phyloP scores from a whole-genome alignment of 257 asterid species.

The Petunia axillaris region DNA sequence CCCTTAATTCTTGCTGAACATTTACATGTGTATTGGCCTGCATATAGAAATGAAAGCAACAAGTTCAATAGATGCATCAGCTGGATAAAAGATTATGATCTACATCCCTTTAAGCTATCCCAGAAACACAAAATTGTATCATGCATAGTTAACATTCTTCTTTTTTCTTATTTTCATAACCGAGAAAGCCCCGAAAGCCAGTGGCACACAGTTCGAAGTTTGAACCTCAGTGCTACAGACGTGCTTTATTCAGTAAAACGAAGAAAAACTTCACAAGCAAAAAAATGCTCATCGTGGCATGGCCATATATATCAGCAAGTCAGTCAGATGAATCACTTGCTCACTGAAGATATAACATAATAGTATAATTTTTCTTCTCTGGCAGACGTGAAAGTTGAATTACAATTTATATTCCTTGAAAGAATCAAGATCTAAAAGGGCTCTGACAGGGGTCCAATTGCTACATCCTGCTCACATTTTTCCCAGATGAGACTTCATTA shows the following conservation, averaged over 20 bases:
- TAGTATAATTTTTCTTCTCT: too few species aligned
- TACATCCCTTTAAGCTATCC: conserved; percentile 21
- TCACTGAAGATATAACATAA: too few species aligned
- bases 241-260: neutral
- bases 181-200: too few species aligned
- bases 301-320: neutral
- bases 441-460: too few species aligned
- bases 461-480: too few species aligned
- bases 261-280: neutral
- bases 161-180: too few species aligned
- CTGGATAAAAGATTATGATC: conserved; percentile 27
- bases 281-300: conserved; percentile 12
- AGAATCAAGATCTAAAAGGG: too few species aligned
- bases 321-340: too few species aligned
- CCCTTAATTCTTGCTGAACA: conserved; percentile 85
- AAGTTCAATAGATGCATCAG: conserved; percentile 14
- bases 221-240: neutral
- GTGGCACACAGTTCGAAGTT: too few species aligned
- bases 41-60: conserved; percentile 34
- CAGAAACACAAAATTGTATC: neutral
- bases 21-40: conserved; percentile 98
- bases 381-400: too few species aligned
- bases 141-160: neutral
- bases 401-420: too few species aligned
- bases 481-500: too few species aligned